Evolutionary conservation across 2,329 filamentous ascomycete genomes (phyloP).

Genomic region (Macrophomina phaseolina): DNA sequence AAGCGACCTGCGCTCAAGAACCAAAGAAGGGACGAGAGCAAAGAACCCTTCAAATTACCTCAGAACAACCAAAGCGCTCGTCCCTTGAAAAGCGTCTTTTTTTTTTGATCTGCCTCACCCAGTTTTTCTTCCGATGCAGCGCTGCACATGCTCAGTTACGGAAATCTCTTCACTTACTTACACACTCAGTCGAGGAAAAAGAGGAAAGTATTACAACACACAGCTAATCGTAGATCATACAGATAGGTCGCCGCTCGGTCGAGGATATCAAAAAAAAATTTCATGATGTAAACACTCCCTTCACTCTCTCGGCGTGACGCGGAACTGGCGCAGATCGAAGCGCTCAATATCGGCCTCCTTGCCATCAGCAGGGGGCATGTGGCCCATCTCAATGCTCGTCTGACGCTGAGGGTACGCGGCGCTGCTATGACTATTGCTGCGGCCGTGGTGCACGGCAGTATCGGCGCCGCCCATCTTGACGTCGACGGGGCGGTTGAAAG

Average conservation of each 20-base stretch:
- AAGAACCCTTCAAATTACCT: too few species aligned
- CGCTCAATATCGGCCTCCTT: not conserved
- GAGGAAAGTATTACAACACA: not conserved
- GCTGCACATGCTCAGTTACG: not conserved
- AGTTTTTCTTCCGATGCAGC: too few species aligned
- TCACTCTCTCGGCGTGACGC: slow-evolving; percentile 1
- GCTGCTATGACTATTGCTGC: not conserved
- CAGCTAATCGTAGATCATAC: slow-evolving; percentile 1
- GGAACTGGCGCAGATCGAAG: slow-evolving; percentile 23
- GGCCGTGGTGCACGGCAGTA: not conserved
- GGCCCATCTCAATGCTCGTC: not conserved
- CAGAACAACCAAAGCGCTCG: too few species aligned
- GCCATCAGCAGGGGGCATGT: not conserved
- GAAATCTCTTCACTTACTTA: not conserved
- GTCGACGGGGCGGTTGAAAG: not conserved
- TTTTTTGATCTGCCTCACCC: too few species aligned
- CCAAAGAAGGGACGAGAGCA: too few species aligned
- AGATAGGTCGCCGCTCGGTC: not conserved
- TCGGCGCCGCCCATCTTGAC: not conserved
- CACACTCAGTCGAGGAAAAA: not conserved
- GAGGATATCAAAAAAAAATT: not conserved
- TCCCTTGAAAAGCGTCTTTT: too few species aligned
- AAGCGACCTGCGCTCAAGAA: not conserved
- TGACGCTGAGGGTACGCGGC: not conserved
- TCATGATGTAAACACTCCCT: too few species aligned